Base-by-base conservation (phyloP, 805 yeast genomes). In the Cyberlindnera bimundalis region DNA sequence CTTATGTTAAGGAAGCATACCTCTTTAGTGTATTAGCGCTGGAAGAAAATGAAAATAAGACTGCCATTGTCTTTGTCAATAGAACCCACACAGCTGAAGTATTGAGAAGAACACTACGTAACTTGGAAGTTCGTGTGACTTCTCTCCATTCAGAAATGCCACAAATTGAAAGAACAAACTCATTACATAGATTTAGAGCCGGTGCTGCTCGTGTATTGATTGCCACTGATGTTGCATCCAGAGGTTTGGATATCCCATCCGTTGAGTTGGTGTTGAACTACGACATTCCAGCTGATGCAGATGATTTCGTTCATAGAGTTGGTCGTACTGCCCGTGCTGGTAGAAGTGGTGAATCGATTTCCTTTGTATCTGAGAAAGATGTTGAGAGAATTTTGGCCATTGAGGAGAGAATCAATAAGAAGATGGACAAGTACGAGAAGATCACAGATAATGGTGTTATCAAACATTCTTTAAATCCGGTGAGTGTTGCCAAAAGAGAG, bases 301-400 rank as follows among this genome's bases (percentile, higher is more conserved):
- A 93, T 57, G 96, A 93, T 48, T 93, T 87, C 55, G 89, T 93
- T 39, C 99, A 93, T 65, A 73, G 99, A 62, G 96, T 91, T 10
- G 99, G 99, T 68, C 86, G 99, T 78, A 91, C 99, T 11, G 99
- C 98, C 9, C 84, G 99, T 75, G 98, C 98, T 3, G 98, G 98
- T 2, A 74, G 95, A 53, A 66, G 68, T 37, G 99, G 99, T 66
- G 87, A 79, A 48, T 76, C 95, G 6, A 68, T 93, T 1, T 78
- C 93, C 12, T 73, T 93, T 43, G 84, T 93, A 4, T 78, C 95
- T 1, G 96, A 90, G 53, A 78, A 83, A 44, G 99, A 91, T 59
- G 81, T 93, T 12, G 73, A 71, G 19, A 73, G 98, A 54, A 74
- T 93, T 6, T 75, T 84, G 46, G 81, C 91, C 6, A 91, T 93